These are phyloP conservation scores for Echinochloa phyllopogon DNA, from an alignment of 176 grass and related monocot genomes.

Conservation along the genomic window DNA sequence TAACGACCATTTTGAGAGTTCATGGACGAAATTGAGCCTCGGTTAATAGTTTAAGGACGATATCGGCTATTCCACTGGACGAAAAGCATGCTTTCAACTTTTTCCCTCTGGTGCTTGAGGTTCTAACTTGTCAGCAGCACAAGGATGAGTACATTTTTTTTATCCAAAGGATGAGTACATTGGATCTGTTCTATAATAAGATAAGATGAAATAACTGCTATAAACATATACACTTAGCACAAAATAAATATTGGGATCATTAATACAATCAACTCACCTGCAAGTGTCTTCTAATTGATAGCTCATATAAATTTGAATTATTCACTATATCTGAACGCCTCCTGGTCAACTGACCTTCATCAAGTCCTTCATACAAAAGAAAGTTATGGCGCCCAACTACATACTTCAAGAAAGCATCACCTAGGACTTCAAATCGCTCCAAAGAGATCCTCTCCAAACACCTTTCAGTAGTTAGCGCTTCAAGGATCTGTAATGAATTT, in stretches of 20 bases:
- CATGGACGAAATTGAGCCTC: too few relatives aligned
- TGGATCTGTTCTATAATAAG: slow-evolving; percentile 22
- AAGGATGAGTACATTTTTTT: background rate
- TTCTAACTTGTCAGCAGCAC: slow-evolving; percentile 11
- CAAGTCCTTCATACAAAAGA: slow-evolving; percentile 75
- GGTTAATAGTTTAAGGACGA: too few relatives aligned
- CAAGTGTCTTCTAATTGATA: slow-evolving; percentile 81
- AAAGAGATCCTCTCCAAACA: slow-evolving; percentile 92
- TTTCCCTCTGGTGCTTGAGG: slow-evolving; percentile 29
- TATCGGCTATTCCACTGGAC: too few relatives aligned
- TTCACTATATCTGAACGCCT: slow-evolving; percentile 82
- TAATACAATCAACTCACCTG: slow-evolving; percentile 62
- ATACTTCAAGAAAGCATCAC: slow-evolving; percentile 97
- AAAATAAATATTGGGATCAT: slow-evolving; percentile 35
- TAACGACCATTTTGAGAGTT: too few relatives aligned
- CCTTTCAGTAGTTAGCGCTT: slow-evolving; percentile 95
- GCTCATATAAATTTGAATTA: slow-evolving; percentile 83
- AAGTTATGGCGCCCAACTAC: slow-evolving; percentile 81
- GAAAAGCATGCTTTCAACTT: slow-evolving; percentile 27
- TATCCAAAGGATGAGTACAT: background rate
- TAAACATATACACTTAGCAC: slow-evolving; percentile 27
- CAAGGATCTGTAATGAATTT: slow-evolving; percentile 75
- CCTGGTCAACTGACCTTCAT: slow-evolving; percentile 90
- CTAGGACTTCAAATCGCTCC: slow-evolving; percentile 95
- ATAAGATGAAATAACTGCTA: slow-evolving; percentile 20